Evolutionary conservation across 2,329 filamentous ascomycete species (phyloP).

Genomic region (Ceratocystis ficicola): DNA sequence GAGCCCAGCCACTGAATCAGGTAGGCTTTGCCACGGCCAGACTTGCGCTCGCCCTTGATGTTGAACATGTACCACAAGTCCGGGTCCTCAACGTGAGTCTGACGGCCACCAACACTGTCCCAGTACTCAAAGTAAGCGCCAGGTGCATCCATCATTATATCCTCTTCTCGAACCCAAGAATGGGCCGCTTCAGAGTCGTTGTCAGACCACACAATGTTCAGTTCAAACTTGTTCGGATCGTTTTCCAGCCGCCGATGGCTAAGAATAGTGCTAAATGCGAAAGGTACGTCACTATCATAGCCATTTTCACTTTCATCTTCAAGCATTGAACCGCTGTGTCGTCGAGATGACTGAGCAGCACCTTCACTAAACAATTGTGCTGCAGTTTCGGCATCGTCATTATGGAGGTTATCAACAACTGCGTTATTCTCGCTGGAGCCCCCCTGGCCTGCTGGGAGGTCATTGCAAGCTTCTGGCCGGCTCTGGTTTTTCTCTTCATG

Average conservation of each 20-base stretch:
- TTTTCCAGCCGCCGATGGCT: constrained; percentile 7
- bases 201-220: constrained; percentile 14
- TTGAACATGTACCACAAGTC: constrained; percentile 22
- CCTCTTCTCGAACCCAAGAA: constrained; percentile 17
- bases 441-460: neutral
- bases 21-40: constrained; percentile 8
- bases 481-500: neutral
- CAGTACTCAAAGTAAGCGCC: constrained; percentile 19
- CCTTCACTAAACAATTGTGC: constrained; percentile 10
- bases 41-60: constrained; percentile 13
- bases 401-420: neutral
- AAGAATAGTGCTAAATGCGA: neutral
- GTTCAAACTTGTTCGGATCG: constrained; percentile 19
- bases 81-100: constrained; percentile 18
- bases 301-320: neutral
- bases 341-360: neutral
- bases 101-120: constrained; percentile 16
- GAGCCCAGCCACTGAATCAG: constrained; percentile 20
- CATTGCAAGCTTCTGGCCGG: neutral
- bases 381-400: neutral
- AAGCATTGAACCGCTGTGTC: neutral
- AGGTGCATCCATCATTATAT: constrained; percentile 17
- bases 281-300: neutral
- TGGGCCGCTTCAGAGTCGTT: neutral
- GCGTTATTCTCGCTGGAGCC: neutral